Evolutionary conservation across 2,329 filamentous ascomycete genomes (phyloP), one percentile per base, ranked within the genome.

Genomic region (Neocatenulostroma microsporum): DNA sequence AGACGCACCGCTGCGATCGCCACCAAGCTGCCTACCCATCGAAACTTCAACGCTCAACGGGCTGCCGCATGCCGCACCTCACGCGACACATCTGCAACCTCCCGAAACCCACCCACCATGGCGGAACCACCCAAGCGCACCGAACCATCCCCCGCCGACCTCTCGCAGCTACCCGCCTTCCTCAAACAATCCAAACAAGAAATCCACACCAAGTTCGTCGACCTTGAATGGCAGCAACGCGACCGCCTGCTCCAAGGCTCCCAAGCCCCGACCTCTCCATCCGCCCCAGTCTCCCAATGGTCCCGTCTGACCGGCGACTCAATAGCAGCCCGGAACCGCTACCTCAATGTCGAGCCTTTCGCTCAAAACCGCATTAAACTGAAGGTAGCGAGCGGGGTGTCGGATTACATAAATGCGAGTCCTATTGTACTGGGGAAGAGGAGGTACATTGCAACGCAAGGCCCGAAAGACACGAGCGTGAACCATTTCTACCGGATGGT

Each of bases 401-500:
- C 62, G 56, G 58, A 76, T 48, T 71, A 75, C 53, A 72, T 72
- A 60, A 72, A 72, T 44, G 68, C 68, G 17, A 66, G 61, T 18
- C 67, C 67, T 2, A 68, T 72, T 18, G 44, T 55, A 39, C 47
- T 68, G 52, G 53, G 62, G 50, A 53, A 62, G 40, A 55, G 66
- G 47, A 72, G 73, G 37, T 96, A 93, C 61, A 94, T 98, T 50
- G 91, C 88, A 35, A 95, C 93, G 60, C 56, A 80, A 66, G 91
- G 91, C 0, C 91, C 91, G 5, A 94, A 88, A 54, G 62, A 71
- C 41, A 74, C 76, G 18, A 84, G 83, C 12, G 72, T 82, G 37
- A 76, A 80, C 48, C 86, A 94, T 55, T 84, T 94, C 47, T 98
- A 89, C 84, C 84, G 91, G 55, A 98, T 98, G 91, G 70, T 95